These are phyloP conservation scores for Urochloa ruziziensis DNA, from an alignment of 176 grass and related monocot species.

Conservation along the genomic window DNA sequence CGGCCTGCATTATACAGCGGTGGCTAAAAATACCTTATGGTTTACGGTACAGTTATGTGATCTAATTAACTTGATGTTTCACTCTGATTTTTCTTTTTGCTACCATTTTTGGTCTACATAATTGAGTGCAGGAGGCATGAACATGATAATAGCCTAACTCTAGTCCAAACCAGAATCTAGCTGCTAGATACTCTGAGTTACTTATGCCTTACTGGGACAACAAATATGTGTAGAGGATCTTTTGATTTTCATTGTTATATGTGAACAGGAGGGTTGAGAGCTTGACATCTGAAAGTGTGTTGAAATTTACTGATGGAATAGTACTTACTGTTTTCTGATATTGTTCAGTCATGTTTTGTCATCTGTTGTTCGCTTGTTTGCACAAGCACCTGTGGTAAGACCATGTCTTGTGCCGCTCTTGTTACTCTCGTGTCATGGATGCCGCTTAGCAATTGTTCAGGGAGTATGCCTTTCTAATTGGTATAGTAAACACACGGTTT, in stretches of 20 bases:
- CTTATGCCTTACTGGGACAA: background rate
- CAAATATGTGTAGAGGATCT: background rate
- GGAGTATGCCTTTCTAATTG: conserved; percentile 24
- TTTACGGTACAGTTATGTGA: no score
- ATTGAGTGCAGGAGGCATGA: no score
- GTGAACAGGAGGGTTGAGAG: background rate
- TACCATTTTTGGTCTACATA: no score
- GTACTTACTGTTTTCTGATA: background rate
- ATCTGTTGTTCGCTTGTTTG: conserved; percentile 26
- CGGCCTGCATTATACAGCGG: no score
- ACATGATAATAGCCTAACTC: no score
- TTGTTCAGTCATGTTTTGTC: conserved; percentile 4
- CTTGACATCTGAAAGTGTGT: background rate
- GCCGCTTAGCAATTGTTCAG: conserved; percentile 29
- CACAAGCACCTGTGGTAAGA: conserved; percentile 53
- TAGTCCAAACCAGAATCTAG: no score
- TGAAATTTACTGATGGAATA: background rate
- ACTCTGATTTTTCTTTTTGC: no score
- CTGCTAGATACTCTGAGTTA: no score
- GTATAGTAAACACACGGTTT: conserved; percentile 2
- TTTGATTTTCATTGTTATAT: background rate
- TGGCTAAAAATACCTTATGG: no score
- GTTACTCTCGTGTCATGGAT: conserved; percentile 17
- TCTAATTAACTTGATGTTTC: no score
- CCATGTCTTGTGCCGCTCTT: conserved; percentile 30